Percentiles rank a stretch among this genome's conserved stretches.
Evolutionary conservation across 2,329 filamentous ascomycete species (phyloP).

Genomic region (Trichophyton schoenleinii): DNA sequence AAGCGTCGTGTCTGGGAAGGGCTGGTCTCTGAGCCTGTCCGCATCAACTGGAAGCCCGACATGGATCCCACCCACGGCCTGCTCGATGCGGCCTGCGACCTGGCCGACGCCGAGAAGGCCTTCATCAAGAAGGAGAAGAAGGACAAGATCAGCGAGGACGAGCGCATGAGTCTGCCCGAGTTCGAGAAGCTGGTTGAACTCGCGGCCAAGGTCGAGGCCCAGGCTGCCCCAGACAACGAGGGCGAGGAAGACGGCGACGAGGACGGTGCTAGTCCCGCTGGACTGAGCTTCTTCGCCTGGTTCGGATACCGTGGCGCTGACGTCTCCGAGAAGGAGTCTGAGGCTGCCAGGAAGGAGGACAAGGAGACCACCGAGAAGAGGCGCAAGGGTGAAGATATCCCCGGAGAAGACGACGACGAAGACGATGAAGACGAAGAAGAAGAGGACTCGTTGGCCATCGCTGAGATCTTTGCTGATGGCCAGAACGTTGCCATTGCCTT

Average conservation of each 20-base stretch:
- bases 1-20: constrained; percentile 53
- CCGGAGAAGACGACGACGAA: constrained; percentile 35
- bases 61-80: constrained; percentile 76
- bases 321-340: constrained; percentile 60
- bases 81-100: constrained; percentile 57
- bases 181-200: constrained; percentile 44
- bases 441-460: constrained; percentile 51
- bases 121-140: constrained; percentile 26
- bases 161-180: constrained; percentile 40
- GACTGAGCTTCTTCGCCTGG: constrained; percentile 73
- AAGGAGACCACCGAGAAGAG: constrained; percentile 43
- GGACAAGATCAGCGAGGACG: constrained; percentile 29
- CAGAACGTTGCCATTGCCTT: constrained; percentile 70
- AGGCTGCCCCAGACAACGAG: constrained; percentile 23
- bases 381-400: constrained; percentile 40
- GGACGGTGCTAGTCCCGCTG: constrained; percentile 45
- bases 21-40: constrained; percentile 76
- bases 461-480: constrained; percentile 79
- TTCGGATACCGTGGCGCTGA: constrained; percentile 66
- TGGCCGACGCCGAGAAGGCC: constrained; percentile 52
- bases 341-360: constrained; percentile 48
- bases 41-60: constrained; percentile 75
- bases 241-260: constrained; percentile 28
- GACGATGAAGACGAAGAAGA: constrained; percentile 50
- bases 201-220: constrained; percentile 31